These are phyloP conservation scores for Cryptococcus sp. DNA, from an alignment of 1,284 basidiomycete species.

Conservation along the genomic window DNA sequence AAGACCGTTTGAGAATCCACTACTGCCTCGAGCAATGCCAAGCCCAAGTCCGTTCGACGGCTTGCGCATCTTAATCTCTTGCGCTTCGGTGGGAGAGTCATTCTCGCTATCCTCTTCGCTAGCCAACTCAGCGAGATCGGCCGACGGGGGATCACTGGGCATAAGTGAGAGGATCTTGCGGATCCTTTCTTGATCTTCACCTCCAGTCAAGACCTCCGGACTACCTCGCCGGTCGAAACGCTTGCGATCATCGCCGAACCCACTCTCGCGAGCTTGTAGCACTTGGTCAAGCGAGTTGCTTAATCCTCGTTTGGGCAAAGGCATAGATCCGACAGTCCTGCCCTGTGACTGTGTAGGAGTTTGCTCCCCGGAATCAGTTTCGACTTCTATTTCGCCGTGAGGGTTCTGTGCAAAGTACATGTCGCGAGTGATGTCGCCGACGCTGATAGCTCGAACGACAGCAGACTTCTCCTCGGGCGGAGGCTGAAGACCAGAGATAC, in stretches of 20 bases:
- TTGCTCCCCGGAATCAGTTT: neutral
- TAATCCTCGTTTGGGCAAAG: slow-evolving; percentile 6
- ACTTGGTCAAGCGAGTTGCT: slow-evolving; percentile 22
- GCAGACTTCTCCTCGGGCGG: slow-evolving; percentile 22
- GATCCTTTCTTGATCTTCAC: slow-evolving; percentile 15
- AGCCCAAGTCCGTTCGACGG: slow-evolving; percentile 7
- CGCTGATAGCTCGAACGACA: slow-evolving; percentile 20
- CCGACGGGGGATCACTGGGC: slow-evolving; percentile 26
- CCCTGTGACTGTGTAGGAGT: slow-evolving; percentile 3
- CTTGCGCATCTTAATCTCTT: slow-evolving; percentile 1
- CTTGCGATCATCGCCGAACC: slow-evolving; percentile 10
- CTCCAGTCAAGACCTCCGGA: slow-evolving; percentile 7
- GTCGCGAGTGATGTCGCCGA: slow-evolving; percentile 25
- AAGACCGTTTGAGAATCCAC: slow-evolving; percentile 4
- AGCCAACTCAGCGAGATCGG: slow-evolving; percentile 13
- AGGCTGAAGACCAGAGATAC: slow-evolving; percentile 25
- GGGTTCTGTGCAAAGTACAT: slow-evolving; percentile 22
- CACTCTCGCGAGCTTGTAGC: slow-evolving; percentile 18
- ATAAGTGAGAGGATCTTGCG: slow-evolving; percentile 19
- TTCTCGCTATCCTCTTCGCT: slow-evolving; percentile 14
- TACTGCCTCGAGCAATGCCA: slow-evolving; percentile 1
- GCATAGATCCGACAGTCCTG: slow-evolving; percentile 2
- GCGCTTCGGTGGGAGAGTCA: neutral
- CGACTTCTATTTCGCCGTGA: slow-evolving; percentile 2
- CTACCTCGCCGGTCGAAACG: slow-evolving; percentile 7